phyloP scores from a whole-genome alignment of 805 yeast genomes.

The Candida pini region DNA sequence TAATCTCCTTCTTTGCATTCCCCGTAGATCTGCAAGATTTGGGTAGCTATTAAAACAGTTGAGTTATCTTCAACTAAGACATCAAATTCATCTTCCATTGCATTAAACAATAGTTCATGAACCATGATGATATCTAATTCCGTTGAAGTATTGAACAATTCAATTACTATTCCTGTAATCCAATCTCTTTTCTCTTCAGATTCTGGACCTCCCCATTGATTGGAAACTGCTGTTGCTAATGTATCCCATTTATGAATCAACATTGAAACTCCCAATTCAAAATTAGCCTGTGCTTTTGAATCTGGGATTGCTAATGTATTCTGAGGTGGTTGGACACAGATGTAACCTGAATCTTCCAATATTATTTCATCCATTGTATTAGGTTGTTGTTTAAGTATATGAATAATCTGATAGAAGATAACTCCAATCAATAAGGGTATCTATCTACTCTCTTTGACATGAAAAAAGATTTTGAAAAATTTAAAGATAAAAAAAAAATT shows the following conservation, averaged over 20 bases:
- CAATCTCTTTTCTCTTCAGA: conserved; percentile 92
- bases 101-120: conserved; percentile 79
- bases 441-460: too few relatives aligned
- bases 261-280: conserved; percentile 92
- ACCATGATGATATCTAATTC: conserved; percentile 72
- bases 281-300: conserved; percentile 71
- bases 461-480: too few relatives aligned
- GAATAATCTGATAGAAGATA: too few relatives aligned
- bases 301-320: conserved; percentile 30
- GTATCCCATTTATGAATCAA: conserved; percentile 89
- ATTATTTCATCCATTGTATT: conserved; percentile 17
- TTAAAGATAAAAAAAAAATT: too few relatives aligned
- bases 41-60: conserved; percentile 66
- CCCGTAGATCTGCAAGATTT: conserved; percentile 59
- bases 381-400: not conserved
- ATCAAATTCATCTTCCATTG: conserved; percentile 95
- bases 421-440: too few relatives aligned
- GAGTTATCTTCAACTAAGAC: conserved; percentile 85
- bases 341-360: conserved; percentile 30
- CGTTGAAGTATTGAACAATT: conserved; percentile 57
- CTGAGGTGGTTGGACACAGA: conserved; percentile 21
- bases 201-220: conserved; percentile 93
- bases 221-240: conserved; percentile 80
- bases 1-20: conserved; percentile 54
- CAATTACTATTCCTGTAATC: conserved; percentile 80